A percentile compares a stretch with the other conserved stretches of the same genome.
These are phyloP conservation scores for Cronartium quercuum DNA, from an alignment of 1,284 basidiomycete species.

Conservation along the genomic window DNA sequence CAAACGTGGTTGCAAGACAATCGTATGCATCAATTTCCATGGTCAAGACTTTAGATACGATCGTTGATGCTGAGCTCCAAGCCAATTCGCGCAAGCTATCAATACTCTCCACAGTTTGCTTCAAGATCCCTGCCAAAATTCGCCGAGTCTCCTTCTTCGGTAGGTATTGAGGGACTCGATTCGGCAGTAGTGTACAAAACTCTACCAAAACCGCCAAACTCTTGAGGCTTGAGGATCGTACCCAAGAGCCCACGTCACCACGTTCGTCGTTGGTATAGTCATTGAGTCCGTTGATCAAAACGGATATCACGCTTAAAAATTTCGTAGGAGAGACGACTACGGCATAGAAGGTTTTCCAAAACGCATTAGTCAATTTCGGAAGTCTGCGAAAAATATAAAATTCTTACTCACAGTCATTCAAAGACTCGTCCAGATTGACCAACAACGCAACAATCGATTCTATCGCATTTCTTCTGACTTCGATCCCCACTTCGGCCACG, in stretches of 20 bases:
- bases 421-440: conserved; percentile 3
- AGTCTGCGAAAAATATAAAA: background rate
- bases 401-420: conserved; percentile 1
- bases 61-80: conserved; percentile 20
- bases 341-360: background rate
- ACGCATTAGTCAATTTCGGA: background rate
- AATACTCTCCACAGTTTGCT: conserved; percentile 27
- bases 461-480: conserved; percentile 44
- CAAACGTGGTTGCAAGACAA: conserved; percentile 6
- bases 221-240: conserved; percentile 68
- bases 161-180: background rate
- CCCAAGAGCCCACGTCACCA: conserved; percentile 96
- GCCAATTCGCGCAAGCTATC: conserved; percentile 30
- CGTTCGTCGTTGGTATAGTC: conserved; percentile 92
- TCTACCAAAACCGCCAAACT: conserved; percentile 52
- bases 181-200: background rate
- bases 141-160: background rate
- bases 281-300: conserved; percentile 60
- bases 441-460: conserved; percentile 41
- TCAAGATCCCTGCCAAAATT: conserved; percentile 1
- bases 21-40: background rate
- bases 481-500: conserved; percentile 39
- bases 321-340: conserved; percentile 22
- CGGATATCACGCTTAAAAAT: conserved; percentile 27
- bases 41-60: background rate